Evolutionary conservation across 2,329 filamentous ascomycete genomes (phyloP), one percentile per base, ranked within the genome.

Genomic region (Penicillium paneum): DNA sequence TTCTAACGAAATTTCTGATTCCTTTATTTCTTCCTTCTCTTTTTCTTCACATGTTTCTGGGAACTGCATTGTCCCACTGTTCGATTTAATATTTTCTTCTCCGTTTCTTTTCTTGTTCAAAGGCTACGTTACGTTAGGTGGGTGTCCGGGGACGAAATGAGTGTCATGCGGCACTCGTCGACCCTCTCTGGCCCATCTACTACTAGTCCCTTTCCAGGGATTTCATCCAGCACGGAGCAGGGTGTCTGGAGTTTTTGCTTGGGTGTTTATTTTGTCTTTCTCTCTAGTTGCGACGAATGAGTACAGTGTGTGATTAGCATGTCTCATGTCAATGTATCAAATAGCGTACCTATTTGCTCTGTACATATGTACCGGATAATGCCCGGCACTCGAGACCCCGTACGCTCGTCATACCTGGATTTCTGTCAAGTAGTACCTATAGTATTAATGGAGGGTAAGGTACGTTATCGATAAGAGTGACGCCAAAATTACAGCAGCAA

Each of bases 151-250:
- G 29, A n/a, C n/a, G 43, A 29, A 15, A 17, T 15, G 17, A 26
- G 50, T 34, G 43, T 47, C 17, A 26, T 26, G 19, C 12, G 7
- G 21, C 24, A 31, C 45, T 52, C 28, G 35, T 38, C 49, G 32
- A 48, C 48, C 36, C 38, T 17, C 17, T 51, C 42, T 40, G 34
- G 28, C 12, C 39, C 34, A 40, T 24, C 43, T 39, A 28, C 44
- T 34, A 51, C 50, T 60, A 26, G 42, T 34, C 54, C 12, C 45
- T 58, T 47, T 52, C 50, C 13, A 41, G 47, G 35, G 31, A 50
- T 58, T 44, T 56, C 57, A 49, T 61, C 55, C 58, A 64, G 58
- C 61, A 57, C 53, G 61, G 58, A 59, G 61, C 57, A 56, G 49
- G 56, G 60, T 48, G 55, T 54, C 39, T 35, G 58, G 61, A 38